These are phyloP conservation scores for Ceratobasidium sp. DNA, from an alignment of 1,284 basidiomycete genomes.

Conservation along the genomic window DNA sequence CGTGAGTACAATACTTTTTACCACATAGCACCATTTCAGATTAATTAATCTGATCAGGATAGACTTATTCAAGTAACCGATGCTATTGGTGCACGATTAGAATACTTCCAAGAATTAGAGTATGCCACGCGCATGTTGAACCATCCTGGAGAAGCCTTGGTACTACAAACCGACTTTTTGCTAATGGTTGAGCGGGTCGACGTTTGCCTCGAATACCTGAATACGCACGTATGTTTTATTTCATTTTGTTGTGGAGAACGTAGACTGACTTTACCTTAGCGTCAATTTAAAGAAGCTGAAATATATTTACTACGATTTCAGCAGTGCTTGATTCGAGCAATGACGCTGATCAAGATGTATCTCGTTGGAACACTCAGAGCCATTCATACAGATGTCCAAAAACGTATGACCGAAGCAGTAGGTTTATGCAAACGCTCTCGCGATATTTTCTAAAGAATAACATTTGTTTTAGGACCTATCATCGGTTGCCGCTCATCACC, in stretches of 20 bases:
- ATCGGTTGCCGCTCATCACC: constrained; percentile 82
- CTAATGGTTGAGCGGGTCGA: constrained; percentile 95
- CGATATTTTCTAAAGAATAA: constrained; percentile 19
- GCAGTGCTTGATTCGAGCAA: constrained; percentile 94
- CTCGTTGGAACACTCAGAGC: constrained; percentile 86
- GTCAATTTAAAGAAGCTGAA: constrained; percentile 91
- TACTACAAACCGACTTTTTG: constrained; percentile 88
- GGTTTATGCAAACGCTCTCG: constrained; percentile 33
- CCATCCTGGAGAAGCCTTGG: constrained; percentile 90
- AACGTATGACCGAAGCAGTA: constrained; percentile 80
- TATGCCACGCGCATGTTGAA: constrained; percentile 91
- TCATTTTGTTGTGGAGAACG: neutral
- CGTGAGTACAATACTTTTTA: constrained; percentile 62
- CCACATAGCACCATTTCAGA: constrained; percentile 2
- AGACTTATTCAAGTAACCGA: constrained; percentile 82
- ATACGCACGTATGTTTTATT: constrained; percentile 76
- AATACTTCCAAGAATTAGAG: constrained; percentile 94
- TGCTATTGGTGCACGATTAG: constrained; percentile 79
- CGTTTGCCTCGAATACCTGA: constrained; percentile 90
- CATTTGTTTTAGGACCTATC: constrained; percentile 83
- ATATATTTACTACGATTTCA: constrained; percentile 93
- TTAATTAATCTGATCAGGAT: constrained; percentile 65
- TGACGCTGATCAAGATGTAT: constrained; percentile 96
- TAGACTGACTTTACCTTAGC: constrained; percentile 62
- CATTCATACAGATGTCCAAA: constrained; percentile 79